Percentiles rank a stretch among this genome's conserved stretches.
Evolutionary conservation across 352 stramenopile genomes (phyloP).

Genomic region (Globisporangium abappressorium): DNA sequence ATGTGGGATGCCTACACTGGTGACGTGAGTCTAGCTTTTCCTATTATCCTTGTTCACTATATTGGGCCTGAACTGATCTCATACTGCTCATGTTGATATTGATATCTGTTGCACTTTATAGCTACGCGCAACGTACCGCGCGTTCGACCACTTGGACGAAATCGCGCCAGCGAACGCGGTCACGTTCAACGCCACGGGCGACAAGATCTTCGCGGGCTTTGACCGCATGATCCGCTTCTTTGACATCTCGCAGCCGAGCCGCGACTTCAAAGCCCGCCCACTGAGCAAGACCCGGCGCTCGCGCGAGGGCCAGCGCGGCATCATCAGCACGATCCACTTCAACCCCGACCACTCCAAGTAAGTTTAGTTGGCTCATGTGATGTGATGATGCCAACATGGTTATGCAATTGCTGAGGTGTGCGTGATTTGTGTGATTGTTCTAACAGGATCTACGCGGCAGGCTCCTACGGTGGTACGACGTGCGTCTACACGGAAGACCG

Average conservation of each 20-base stretch:
- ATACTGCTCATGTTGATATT: background rate
- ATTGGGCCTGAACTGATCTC: too few relatives aligned
- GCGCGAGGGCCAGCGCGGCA: constrained; percentile 62
- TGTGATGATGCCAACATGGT: background rate
- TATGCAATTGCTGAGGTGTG: background rate
- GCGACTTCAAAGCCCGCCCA: constrained; percentile 50
- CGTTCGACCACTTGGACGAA: constrained; percentile 87
- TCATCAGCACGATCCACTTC: constrained; percentile 78
- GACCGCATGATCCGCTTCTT: constrained; percentile 84
- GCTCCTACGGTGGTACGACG: constrained; percentile 79
- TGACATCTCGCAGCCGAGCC: constrained; percentile 63
- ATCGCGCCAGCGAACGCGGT: constrained; percentile 73
- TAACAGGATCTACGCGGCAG: constrained; percentile 68
- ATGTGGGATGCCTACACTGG: constrained; percentile 92
- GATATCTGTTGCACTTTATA: constrained; percentile 1
- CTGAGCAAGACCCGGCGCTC: constrained; percentile 67
- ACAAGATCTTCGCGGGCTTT: constrained; percentile 85
- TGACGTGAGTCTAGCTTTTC: constrained; percentile 11
- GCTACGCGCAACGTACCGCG: constrained; percentile 78
- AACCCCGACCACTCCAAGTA: constrained; percentile 78
- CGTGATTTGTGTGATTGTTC: background rate
- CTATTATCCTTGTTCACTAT: too few relatives aligned
- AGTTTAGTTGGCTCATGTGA: background rate
- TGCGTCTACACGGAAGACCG: constrained; percentile 85
- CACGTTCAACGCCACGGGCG: constrained; percentile 74